These are phyloP conservation scores for Backusella tarrabulga DNA, from an alignment of 192 early-diverging fungal species.

Conservation along the genomic window DNA sequence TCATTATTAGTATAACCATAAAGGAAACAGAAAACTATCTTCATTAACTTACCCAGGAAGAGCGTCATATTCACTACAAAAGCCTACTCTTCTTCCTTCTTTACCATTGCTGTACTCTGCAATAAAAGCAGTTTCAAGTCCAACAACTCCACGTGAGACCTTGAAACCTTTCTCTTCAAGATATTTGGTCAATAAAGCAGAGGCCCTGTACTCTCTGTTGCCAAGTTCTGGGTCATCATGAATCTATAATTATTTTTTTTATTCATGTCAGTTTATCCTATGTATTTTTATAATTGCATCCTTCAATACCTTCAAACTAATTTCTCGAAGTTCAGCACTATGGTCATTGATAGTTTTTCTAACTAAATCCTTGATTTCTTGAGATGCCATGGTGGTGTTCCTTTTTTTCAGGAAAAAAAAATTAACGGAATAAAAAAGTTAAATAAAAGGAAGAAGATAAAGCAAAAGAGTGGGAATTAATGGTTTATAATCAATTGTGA, in stretches of 20 bases:
- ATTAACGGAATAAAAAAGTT: neutral
- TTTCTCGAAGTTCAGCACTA: slow-evolving; percentile 35
- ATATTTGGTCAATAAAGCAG: slow-evolving; percentile 61
- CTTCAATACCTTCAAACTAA: slow-evolving; percentile 41
- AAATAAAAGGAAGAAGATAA: neutral
- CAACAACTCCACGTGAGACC: slow-evolving; percentile 57
- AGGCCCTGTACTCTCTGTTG: slow-evolving; percentile 57
- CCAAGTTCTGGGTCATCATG: slow-evolving; percentile 61
- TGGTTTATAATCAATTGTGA: neutral
- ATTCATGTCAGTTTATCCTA: neutral
- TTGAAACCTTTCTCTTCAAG: slow-evolving; percentile 62
- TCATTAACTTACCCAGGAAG: slow-evolving; percentile 50
- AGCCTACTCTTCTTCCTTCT: slow-evolving; percentile 47
- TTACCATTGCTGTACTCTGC: slow-evolving; percentile 58
- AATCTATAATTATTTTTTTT: slow-evolving; percentile 33
- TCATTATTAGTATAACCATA: neutral
- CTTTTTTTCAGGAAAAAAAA: neutral
- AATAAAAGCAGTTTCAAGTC: slow-evolving; percentile 72
- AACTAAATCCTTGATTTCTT: slow-evolving; percentile 18
- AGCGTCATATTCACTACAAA: slow-evolving; percentile 66
- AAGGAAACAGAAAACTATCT: neutral
- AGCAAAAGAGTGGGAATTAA: slow-evolving; percentile 1
- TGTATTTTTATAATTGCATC: neutral
- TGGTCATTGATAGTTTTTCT: slow-evolving; percentile 16
- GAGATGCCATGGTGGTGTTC: neutral